A percentile compares a stretch with the other conserved stretches of the same genome.
Conservation (phyloP, 495 filamentous ascomycete species). For the Aspergillus indologenus region DNA sequence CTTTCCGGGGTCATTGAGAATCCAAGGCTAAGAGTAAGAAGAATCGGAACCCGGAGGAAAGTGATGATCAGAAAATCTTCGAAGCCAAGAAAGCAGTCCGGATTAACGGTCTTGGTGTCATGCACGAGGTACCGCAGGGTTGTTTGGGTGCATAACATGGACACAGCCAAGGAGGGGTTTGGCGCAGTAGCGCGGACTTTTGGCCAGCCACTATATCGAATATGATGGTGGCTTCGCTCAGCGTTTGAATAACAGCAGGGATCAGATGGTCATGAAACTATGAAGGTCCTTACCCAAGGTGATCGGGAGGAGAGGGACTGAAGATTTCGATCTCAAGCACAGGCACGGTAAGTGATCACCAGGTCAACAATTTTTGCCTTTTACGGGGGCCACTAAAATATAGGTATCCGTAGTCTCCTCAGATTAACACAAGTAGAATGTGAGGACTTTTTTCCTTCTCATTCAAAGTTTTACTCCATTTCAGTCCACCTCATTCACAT, state of each 20-base stretch:
- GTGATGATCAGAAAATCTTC: not conserved
- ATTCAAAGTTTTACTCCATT: not conserved
- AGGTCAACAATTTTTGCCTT: not conserved
- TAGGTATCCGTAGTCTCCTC: not conserved
- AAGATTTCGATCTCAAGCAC: not conserved
- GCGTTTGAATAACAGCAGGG: not conserved
- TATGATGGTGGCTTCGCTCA: not conserved
- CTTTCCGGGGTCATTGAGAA: not conserved
- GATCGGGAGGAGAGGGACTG: no score
- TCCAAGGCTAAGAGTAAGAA: not conserved
- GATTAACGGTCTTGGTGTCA: not conserved
- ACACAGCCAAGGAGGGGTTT: not conserved
- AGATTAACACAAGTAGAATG: not conserved
- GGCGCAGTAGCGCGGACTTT: not conserved
- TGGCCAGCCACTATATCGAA: not conserved
- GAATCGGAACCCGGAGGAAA: not conserved
- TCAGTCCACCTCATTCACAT: not conserved
- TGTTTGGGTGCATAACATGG: not conserved
- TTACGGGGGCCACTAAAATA: not conserved
- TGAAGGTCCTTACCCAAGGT: not conserved
- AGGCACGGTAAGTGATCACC: not conserved
- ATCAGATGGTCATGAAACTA: not conserved
- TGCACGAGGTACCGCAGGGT: not conserved
- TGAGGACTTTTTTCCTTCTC: slow-evolving; percentile 6
- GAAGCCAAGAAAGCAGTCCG: not conserved